Conservation (phyloP, 2,329 filamentous ascomycete species). For the Paracorniculantispora psalliotae region DNA sequence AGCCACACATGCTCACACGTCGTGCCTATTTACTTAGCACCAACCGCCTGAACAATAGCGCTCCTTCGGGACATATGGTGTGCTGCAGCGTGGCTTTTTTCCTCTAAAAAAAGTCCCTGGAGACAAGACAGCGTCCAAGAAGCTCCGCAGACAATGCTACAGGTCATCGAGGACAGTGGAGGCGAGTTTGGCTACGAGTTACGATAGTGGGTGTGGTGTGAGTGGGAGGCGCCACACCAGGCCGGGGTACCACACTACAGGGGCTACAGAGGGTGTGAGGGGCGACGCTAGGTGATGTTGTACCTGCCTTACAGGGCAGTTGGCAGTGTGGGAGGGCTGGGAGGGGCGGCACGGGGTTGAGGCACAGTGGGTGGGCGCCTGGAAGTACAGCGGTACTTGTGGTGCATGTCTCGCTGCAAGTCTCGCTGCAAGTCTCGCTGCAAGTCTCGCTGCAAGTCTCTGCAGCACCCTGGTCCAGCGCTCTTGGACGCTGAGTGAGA, state of each 20-base stretch:
- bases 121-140: not conserved
- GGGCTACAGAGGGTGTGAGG: not conserved
- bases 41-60: not conserved
- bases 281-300: not conserved
- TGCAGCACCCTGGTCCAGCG: not conserved
- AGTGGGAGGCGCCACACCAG: slow-evolving; percentile 3
- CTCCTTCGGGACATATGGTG: not conserved
- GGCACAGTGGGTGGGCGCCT: not conserved
- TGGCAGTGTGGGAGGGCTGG: not conserved
- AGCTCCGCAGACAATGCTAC: slow-evolving; percentile 8
- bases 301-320: slow-evolving; percentile 13
- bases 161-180: slow-evolving; percentile 7
- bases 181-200: slow-evolving; percentile 5
- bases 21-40: no score
- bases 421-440: not conserved
- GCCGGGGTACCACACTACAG: not conserved
- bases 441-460: not conserved
- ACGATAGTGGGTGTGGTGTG: not conserved
- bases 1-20: no score
- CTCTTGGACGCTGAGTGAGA: not conserved
- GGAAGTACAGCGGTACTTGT: no score
- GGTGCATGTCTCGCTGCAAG: not conserved
- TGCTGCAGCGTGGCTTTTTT: not conserved
- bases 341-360: not conserved
- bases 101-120: not conserved